Evolutionary conservation across 257 asterid species (phyloP).

Genomic region (Solanum appendiculatum): DNA sequence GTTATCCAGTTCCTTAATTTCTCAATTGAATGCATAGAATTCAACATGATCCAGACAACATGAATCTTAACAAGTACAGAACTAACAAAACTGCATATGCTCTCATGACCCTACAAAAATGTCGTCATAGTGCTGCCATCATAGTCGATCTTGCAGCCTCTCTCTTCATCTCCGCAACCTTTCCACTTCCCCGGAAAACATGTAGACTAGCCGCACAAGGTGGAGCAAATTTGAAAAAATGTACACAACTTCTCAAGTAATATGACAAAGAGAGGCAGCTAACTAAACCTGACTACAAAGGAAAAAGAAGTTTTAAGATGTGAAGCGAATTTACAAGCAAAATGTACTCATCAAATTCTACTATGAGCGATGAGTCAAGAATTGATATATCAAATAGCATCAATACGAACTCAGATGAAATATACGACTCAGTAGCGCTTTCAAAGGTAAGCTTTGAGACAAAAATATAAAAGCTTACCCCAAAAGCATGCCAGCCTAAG

Average conservation of each 20-base stretch:
- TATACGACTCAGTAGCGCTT: background rate
- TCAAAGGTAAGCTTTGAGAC: constrained; percentile 9
- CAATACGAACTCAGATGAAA: background rate
- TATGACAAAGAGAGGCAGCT: background rate
- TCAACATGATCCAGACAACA: background rate
- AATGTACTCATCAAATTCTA: background rate
- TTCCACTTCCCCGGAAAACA: constrained; percentile 93
- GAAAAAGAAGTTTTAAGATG: background rate
- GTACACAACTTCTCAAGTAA: background rate
- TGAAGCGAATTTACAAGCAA: background rate
- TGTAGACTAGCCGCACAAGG: constrained; percentile 62
- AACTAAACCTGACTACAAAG: constrained; percentile 57
- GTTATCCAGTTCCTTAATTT: background rate
- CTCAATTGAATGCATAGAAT: background rate
- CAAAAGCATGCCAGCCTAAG: constrained; percentile 27
- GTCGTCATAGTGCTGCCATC: constrained; percentile 27
- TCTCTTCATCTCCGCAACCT: constrained; percentile 72
- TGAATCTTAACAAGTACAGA: background rate
- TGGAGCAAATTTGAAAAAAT: background rate
- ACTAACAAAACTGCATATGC: background rate
- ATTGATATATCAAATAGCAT: background rate
- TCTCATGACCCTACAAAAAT: background rate
- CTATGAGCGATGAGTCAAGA: background rate
- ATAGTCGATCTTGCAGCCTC: constrained; percentile 64
- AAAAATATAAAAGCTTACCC: constrained; percentile 31